Percentiles rank a stretch among this genome's conserved stretches.
These are phyloP conservation scores for Phytophthora fragariaefolia DNA, from an alignment of 352 stramenopile genomes.

Conservation along the genomic window DNA sequence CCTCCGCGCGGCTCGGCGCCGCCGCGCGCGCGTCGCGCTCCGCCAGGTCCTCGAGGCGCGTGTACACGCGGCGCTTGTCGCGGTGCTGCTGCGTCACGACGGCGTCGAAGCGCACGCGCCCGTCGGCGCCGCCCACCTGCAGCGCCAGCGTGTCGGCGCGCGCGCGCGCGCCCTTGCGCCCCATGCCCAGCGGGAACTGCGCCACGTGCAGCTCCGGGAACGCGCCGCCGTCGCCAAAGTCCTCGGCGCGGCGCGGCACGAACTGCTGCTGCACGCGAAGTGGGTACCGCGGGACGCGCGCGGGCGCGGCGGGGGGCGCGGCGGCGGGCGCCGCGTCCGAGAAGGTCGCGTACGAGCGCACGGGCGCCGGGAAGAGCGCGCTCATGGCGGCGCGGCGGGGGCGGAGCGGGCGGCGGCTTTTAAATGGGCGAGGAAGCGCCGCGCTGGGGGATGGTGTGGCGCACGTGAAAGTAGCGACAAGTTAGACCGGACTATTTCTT, in stretches of 20 bases:
- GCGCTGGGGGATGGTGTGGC: too few species aligned
- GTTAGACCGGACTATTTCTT: too few species aligned
- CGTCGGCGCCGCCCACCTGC: slow-evolving; percentile 92
- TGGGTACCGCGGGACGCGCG: slow-evolving; percentile 59
- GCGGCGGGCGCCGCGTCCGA: slow-evolving; percentile 46
- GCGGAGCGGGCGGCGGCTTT: neutral
- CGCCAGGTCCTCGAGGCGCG: slow-evolving; percentile 93
- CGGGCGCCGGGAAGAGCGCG: slow-evolving; percentile 74
- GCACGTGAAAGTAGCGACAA: too few species aligned
- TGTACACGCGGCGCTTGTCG: slow-evolving; percentile 95
- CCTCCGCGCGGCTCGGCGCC: slow-evolving; percentile 57
- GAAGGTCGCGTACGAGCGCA: slow-evolving; percentile 76
- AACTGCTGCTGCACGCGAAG: slow-evolving; percentile 63
- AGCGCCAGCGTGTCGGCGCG: slow-evolving; percentile 92
- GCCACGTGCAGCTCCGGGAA: slow-evolving; percentile 99
- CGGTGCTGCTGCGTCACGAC: slow-evolving; percentile 97
- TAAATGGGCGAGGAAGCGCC: too few species aligned
- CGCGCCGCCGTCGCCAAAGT: slow-evolving; percentile 98
- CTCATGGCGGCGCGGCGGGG: slow-evolving; percentile 48
- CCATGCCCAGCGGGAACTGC: slow-evolving; percentile 97
- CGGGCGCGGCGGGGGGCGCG: slow-evolving; percentile 7
- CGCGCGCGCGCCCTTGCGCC: slow-evolving; percentile 66
- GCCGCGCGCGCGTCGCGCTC: slow-evolving; percentile 87
- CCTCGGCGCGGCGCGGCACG: slow-evolving; percentile 65
- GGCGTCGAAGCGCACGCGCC: slow-evolving; percentile 93